Percentiles rank a stretch among this genome's conserved stretches.
Conservation (phyloP, 495 filamentous ascomycete species). For the Gamarada debralockiae region DNA sequence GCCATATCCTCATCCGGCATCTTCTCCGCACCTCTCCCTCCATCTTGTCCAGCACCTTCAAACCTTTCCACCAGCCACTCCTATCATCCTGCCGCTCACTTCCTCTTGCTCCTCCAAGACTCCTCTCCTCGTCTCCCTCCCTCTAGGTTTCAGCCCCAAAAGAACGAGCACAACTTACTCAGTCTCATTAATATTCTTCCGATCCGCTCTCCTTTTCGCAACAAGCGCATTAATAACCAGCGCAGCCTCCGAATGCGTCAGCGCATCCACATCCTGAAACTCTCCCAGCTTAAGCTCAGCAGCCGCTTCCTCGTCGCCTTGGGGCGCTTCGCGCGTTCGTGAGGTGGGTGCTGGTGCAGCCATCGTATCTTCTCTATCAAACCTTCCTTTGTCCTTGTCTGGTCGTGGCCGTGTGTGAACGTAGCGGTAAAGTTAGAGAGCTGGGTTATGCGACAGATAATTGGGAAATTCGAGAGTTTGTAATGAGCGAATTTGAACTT, state of each 20-base stretch:
- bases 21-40: too few relatives aligned
- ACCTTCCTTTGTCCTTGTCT: too few relatives aligned
- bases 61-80: neutral
- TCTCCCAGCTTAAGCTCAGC: constrained; percentile 83
- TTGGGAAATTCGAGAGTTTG: too few relatives aligned
- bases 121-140: neutral
- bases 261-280: constrained; percentile 80
- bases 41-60: too few relatives aligned
- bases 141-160: neutral
- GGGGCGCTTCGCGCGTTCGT: constrained; percentile 65
- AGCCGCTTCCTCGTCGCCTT: constrained; percentile 85
- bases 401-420: too few relatives aligned
- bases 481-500: too few relatives aligned
- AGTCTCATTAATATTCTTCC: constrained; percentile 63
- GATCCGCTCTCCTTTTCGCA: constrained; percentile 61
- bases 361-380: constrained; percentile 6
- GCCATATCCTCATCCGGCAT: too few relatives aligned
- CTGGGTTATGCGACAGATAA: too few relatives aligned
- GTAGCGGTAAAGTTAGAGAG: too few relatives aligned
- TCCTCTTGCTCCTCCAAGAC: neutral
- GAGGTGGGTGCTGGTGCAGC: constrained; percentile 20
- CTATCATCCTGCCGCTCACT: neutral
- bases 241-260: constrained; percentile 87
- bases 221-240: constrained; percentile 86
- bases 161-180: constrained; percentile 51